Percentiles rank a stretch among this genome's conserved stretches.
Conservation (phyloP, 495 filamentous ascomycete genomes). For the Lindgomyces ingoldianus region DNA sequence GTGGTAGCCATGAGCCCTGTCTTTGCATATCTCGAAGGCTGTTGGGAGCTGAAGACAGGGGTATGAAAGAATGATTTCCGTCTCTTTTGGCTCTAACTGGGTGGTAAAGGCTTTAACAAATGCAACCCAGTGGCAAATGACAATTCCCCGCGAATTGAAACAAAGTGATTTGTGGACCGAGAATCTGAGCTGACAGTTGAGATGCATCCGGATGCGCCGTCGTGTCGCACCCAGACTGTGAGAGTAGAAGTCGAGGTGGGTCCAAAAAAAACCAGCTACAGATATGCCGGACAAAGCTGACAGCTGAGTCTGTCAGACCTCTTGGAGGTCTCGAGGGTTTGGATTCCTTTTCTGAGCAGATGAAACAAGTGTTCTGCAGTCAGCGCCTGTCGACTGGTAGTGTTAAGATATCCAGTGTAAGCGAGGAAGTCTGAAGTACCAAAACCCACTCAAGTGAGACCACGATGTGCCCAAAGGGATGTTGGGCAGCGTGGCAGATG, state of each 20-base stretch:
- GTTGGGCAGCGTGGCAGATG: too few species aligned
- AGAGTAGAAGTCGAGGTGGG: not conserved
- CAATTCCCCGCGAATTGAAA: not conserved
- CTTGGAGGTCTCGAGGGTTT: not conserved
- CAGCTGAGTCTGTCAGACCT: not conserved
- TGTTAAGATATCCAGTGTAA: not conserved
- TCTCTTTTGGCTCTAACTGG: not conserved
- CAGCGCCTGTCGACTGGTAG: not conserved
- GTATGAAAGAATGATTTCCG: not conserved
- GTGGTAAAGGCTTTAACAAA: not conserved
- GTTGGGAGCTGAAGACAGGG: not conserved
- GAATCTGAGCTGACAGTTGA: too few species aligned
- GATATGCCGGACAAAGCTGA: not conserved
- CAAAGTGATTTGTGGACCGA: too few species aligned
- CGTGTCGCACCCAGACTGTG: too few species aligned
- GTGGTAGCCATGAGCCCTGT: too few species aligned
- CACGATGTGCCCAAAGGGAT: not conserved
- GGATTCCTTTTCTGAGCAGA: not conserved
- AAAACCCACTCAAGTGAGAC: not conserved
- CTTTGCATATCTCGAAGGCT: not conserved
- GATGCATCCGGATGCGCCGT: too few species aligned
- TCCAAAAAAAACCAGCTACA: not conserved
- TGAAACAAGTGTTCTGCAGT: not conserved
- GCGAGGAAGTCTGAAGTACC: not conserved
- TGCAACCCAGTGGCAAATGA: not conserved